These are phyloP conservation scores for Ilyonectria sp. DNA, from an alignment of 2,329 filamentous ascomycete genomes.

Conservation along the genomic window DNA sequence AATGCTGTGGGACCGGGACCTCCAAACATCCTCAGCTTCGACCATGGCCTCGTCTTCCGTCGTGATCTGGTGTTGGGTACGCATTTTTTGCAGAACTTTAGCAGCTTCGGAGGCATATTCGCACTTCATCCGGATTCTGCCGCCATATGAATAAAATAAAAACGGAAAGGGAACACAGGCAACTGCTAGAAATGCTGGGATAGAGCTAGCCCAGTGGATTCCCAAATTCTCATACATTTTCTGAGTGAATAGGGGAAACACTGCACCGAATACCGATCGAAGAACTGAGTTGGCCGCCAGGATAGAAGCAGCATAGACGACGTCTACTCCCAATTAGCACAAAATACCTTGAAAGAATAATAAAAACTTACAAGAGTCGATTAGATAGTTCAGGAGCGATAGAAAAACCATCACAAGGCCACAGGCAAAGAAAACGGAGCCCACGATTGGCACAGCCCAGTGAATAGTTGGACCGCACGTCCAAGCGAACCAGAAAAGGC, in stretches of 20 bases:
- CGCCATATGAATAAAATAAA: conserved; percentile 6
- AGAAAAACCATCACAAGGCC: conserved; percentile 69
- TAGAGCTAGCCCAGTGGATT: conserved; percentile 13
- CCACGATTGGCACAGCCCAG: conserved; percentile 62
- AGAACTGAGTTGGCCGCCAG: conserved; percentile 77
- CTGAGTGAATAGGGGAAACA: conserved; percentile 77
- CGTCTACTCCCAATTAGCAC: conserved; percentile 53
- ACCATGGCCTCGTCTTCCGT: not conserved
- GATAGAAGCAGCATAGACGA: conserved; percentile 79
- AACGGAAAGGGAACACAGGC: conserved; percentile 19
- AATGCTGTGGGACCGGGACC: not conserved
- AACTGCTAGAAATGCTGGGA: conserved; percentile 17
- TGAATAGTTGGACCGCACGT: conserved; percentile 65
- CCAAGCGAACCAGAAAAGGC: conserved; percentile 73
- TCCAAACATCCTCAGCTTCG: not conserved
- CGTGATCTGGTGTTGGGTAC: not conserved
- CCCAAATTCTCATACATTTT: conserved; percentile 22
- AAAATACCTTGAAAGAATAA: not conserved
- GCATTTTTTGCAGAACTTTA: not conserved
- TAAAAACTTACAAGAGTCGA: conserved; percentile 58
- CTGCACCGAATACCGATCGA: conserved; percentile 77
- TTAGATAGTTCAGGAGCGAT: conserved; percentile 67
- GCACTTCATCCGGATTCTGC: conserved; percentile 9
- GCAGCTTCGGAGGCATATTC: conserved; percentile 12
- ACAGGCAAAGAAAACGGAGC: conserved; percentile 52